A percentile compares a stretch with the other conserved stretches of the same genome.
These are phyloP conservation scores for Colletotrichum cereale DNA, from an alignment of 2,329 filamentous ascomycete genomes.

Conservation along the genomic window DNA sequence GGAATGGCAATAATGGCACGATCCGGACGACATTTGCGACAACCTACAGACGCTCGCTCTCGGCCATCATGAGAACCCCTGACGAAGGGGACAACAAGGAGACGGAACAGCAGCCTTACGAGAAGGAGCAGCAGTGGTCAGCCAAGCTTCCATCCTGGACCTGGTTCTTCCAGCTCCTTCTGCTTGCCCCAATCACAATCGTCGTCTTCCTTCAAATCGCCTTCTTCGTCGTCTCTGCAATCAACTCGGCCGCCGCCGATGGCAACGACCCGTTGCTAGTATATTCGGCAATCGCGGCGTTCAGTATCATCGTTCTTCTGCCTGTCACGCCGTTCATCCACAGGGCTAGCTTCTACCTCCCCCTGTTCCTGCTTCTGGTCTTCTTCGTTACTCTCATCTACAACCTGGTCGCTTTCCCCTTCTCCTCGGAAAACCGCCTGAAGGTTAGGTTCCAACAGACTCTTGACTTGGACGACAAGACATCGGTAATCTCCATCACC, in stretches of 20 bases:
- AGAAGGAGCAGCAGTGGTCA: conserved; percentile 89
- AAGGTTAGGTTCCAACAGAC: conserved; percentile 91
- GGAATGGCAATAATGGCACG: conserved; percentile 48
- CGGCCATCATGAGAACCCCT: conserved; percentile 44
- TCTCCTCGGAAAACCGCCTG: conserved; percentile 81
- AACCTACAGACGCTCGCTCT: conserved; percentile 65
- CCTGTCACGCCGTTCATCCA: conserved; percentile 89
- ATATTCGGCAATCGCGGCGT: conserved; percentile 76
- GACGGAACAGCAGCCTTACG: conserved; percentile 61
- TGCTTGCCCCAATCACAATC: conserved; percentile 82
- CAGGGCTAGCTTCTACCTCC: conserved; percentile 85
- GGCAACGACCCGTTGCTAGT: conserved; percentile 79
- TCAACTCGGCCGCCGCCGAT: conserved; percentile 87
- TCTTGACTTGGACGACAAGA: conserved; percentile 77
- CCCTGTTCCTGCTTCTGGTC: conserved; percentile 79
- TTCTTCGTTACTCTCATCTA: conserved; percentile 79
- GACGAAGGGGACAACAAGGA: conserved; percentile 48
- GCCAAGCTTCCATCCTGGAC: conserved; percentile 82
- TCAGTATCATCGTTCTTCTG: conserved; percentile 79
- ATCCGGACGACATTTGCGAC: conserved; percentile 66
- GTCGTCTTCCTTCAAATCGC: conserved; percentile 83
- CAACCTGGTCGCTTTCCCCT: conserved; percentile 89
- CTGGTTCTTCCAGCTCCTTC: conserved; percentile 88
- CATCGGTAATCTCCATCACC: conserved; percentile 76
- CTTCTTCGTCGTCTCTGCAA: conserved; percentile 77